Conservation (phyloP, 768 basidiomycete species). For the Collybia mongolica region DNA sequence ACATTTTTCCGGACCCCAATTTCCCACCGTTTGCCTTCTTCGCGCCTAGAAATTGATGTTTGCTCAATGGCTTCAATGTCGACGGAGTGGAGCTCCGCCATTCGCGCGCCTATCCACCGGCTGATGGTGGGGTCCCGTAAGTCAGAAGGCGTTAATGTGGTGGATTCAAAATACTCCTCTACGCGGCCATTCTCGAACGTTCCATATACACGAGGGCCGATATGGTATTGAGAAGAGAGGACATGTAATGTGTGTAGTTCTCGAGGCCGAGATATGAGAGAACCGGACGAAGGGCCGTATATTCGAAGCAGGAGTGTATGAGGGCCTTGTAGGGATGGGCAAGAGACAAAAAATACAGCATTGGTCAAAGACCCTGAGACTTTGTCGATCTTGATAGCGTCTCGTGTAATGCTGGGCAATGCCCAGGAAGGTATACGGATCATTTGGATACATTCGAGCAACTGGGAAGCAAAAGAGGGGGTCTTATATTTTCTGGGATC, state of each 20-base stretch:
- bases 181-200: slow-evolving; percentile 95
- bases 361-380: slow-evolving; percentile 94
- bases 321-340: slow-evolving; percentile 42
- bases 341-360: slow-evolving; percentile 95
- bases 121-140: slow-evolving; percentile 76
- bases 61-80: slow-evolving; percentile 70
- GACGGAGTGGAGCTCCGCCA: slow-evolving; percentile 95
- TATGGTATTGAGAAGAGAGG: slow-evolving; percentile 82
- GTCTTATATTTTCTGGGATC: slow-evolving; percentile 63
- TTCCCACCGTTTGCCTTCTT: slow-evolving; percentile 49
- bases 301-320: slow-evolving; percentile 85
- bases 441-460: slow-evolving; percentile 54
- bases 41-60: slow-evolving; percentile 30
- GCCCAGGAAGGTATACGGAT: slow-evolving; percentile 64
- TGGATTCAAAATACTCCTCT: slow-evolving; percentile 93
- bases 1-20: slow-evolving; percentile 68
- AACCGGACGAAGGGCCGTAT: slow-evolving; percentile 85
- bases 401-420: slow-evolving; percentile 40
- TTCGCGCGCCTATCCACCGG: slow-evolving; percentile 87
- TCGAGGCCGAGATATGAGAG: slow-evolving; percentile 82
- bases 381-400: slow-evolving; percentile 63
- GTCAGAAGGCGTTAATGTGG: slow-evolving; percentile 74
- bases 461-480: slow-evolving; percentile 46
- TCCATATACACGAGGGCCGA: slow-evolving; percentile 91
- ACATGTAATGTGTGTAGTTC: slow-evolving; percentile 89